Evolutionary conservation across 306 rosid genomes (phyloP).

Genomic region (Datisca glomerata): DNA sequence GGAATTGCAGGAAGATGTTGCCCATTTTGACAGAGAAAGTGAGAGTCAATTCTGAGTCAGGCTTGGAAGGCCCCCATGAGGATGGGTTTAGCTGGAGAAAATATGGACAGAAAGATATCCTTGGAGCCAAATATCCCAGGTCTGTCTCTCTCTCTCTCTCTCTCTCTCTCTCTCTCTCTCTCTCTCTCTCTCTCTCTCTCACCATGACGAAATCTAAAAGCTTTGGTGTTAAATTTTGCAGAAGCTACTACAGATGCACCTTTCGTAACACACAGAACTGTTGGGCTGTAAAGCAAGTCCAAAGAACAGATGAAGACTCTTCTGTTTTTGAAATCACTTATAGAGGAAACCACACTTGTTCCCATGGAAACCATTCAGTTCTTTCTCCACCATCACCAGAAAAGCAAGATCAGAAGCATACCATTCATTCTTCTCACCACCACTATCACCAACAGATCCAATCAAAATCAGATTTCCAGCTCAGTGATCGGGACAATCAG

Average conservation of each 20-base stretch:
- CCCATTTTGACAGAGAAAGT: constrained; percentile 41
- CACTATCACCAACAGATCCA: too few relatives aligned
- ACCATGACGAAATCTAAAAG: not conserved
- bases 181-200: not conserved
- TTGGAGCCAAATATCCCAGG: constrained; percentile 66
- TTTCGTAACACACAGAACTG: constrained; percentile 59
- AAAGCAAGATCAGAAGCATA: constrained; percentile 28
- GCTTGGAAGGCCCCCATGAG: constrained; percentile 39
- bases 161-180: not conserved
- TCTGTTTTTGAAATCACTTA: constrained; percentile 61
- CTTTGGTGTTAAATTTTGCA: constrained; percentile 23
- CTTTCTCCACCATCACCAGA: constrained; percentile 43
- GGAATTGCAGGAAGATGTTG: constrained; percentile 46
- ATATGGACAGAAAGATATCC: constrained; percentile 78
- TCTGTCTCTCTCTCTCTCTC: constrained; percentile 11
- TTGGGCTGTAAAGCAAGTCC: constrained; percentile 86
- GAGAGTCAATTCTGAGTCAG: constrained; percentile 36
- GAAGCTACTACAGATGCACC: constrained; percentile 92
- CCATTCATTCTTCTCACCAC: too few relatives aligned
- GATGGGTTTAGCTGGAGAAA: constrained; percentile 76
- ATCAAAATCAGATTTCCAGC: too few relatives aligned
- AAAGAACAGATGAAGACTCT: constrained; percentile 80
- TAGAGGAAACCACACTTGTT: constrained; percentile 62
- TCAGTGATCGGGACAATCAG: not conserved
- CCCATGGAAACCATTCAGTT: constrained; percentile 30